Base-by-base conservation (phyloP, 1,284 basidiomycete genomes). In the Porogramme epimiltina region DNA sequence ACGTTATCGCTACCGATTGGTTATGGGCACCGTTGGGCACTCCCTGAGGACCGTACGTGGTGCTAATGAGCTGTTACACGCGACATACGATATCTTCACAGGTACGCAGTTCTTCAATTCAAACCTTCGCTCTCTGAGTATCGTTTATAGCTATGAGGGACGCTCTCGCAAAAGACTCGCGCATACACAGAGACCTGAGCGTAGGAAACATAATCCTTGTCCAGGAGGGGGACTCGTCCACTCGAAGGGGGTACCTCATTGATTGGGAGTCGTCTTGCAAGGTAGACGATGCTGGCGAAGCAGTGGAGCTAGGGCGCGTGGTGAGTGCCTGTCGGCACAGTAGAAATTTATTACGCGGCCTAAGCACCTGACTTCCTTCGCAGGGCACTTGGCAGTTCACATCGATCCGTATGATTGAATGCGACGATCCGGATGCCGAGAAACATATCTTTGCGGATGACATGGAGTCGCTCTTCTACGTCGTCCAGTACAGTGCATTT, bases 121-220 rank as follows among this genome's bases (percentile, higher is more conserved):
- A 16, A 6, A 37, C 8, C 34, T 13, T 16, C 34, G 34, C 13
- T 37, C 34, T 37, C n/a, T 13, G 34, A 13, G 8, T 13, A 37
- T 10, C 10, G 9, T n/a, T n/a, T 5, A 16, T 23, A 56, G 55
- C 48, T 4, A 50, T 56, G 51, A 22, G 33, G 18, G 47, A 53
- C n/a, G 51, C 45, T 4, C 26, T 25, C 13, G 3, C 2, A 1
- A 49, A 45, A 22, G 48, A 25, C 8, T 48, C 46, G 1, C 45
- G 42, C 23, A 24, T 58, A 1, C 52, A 58, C 20, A 23, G 56
- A 13, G 56, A 58, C 24, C 43, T 58, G 33, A 54, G 52, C 19
- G 2, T 54, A 5, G 50, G 47, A 3, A 58, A 58, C 37, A 55
- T 58, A 22, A 52, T 58, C 3, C 37, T 58, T 1, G 49, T 57